A percentile compares a stretch with the other conserved stretches of the same genome.
These are phyloP conservation scores for Colletotrichum somersetense DNA, from an alignment of 2,329 filamentous ascomycete genomes.

Conservation along the genomic window DNA sequence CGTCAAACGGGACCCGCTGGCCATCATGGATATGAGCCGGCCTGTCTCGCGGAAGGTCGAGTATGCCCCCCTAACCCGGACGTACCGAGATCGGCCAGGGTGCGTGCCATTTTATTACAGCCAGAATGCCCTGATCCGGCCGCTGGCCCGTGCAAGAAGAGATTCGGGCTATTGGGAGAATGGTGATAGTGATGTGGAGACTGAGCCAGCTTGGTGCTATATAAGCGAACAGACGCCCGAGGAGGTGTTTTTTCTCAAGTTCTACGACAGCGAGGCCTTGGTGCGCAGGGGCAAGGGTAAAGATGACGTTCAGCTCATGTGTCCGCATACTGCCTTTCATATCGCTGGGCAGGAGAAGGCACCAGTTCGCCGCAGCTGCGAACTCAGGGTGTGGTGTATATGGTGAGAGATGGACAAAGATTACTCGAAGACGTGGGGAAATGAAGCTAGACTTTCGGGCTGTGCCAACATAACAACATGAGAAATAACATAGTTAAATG, in stretches of 20 bases:
- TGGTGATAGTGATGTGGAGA: background rate
- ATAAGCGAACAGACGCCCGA: slow-evolving; percentile 28
- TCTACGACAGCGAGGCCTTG: slow-evolving; percentile 33
- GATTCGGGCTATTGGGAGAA: slow-evolving; percentile 16
- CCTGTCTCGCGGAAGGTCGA: slow-evolving; percentile 9
- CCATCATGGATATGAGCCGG: slow-evolving; percentile 31
- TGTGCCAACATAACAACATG: too few relatives aligned
- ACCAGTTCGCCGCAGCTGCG: slow-evolving; percentile 15
- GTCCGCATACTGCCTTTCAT: slow-evolving; percentile 26
- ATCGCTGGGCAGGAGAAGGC: background rate
- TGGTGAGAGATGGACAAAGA: background rate
- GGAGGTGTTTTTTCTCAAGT: slow-evolving; percentile 21
- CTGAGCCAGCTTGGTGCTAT: slow-evolving; percentile 18
- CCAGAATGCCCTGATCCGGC: slow-evolving; percentile 22
- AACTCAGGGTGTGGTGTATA: slow-evolving; percentile 31
- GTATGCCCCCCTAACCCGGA: slow-evolving; percentile 23
- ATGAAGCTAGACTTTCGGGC: too few relatives aligned
- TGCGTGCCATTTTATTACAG: slow-evolving; percentile 33
- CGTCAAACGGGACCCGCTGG: slow-evolving; percentile 21
- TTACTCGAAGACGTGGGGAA: fast-evolving
- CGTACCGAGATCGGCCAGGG: slow-evolving; percentile 6
- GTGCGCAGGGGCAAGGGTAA: background rate
- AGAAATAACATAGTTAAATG: fast-evolving
- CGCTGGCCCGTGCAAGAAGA: background rate
- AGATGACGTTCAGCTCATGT: background rate